These are phyloP conservation scores for Rhizophagus clarus DNA, from an alignment of 192 early-diverging fungal species.

Conservation along the genomic window DNA sequence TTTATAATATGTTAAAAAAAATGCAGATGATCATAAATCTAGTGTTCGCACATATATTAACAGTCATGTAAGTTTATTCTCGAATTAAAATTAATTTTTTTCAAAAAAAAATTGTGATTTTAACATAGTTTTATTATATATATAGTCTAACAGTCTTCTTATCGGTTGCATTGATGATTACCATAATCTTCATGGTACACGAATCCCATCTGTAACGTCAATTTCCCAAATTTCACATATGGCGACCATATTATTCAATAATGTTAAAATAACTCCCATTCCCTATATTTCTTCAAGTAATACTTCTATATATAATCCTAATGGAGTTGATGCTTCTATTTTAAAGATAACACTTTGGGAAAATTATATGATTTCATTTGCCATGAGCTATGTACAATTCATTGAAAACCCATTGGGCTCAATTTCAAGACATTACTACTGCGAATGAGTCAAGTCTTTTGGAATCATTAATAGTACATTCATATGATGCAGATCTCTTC, in stretches of 20 bases:
- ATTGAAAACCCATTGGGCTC: neutral
- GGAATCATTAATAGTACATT: constrained; percentile 1
- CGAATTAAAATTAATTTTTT: too few species aligned
- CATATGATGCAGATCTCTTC: neutral
- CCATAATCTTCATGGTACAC: neutral
- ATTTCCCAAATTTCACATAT: neutral
- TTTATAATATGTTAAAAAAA: too few species aligned
- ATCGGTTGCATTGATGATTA: neutral
- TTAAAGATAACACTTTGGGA: neutral
- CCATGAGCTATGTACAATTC: neutral
- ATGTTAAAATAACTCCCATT: neutral
- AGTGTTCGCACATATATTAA: neutral
- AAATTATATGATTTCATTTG: constrained; percentile 6
- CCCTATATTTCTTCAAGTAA: neutral
- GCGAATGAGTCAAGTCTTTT: neutral
- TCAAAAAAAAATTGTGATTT: neutral
- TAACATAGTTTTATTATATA: neutral
- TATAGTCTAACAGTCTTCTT: constrained; percentile 11
- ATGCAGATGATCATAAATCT: too few species aligned
- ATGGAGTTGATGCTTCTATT: neutral
- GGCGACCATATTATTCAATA: neutral
- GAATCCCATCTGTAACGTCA: neutral
- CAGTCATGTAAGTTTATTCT: neutral
- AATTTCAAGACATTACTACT: neutral
- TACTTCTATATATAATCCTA: neutral